These are phyloP conservation scores for Ustilago nuda DNA, from an alignment of 1,284 basidiomycete species.

Conservation along the genomic window DNA sequence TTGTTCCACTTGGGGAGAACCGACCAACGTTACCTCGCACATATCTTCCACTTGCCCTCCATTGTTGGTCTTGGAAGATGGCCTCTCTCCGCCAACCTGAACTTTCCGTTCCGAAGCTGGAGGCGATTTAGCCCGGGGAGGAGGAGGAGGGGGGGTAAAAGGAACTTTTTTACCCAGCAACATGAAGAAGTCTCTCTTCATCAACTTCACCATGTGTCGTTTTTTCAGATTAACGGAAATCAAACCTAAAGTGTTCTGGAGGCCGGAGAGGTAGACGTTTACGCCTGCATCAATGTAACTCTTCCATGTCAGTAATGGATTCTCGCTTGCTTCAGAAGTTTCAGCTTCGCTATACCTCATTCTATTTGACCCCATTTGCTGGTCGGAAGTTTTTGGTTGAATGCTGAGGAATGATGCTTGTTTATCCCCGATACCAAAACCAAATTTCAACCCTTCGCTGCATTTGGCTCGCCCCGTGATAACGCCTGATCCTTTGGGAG, in stretches of 20 bases:
- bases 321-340: too few relatives aligned
- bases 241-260: background rate
- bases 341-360: background rate
- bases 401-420: conserved; percentile 4
- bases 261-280: background rate
- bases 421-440: conserved; percentile 15
- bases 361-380: too few relatives aligned
- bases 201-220: background rate
- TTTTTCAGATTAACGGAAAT: background rate
- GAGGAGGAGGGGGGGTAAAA: background rate
- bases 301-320: conserved; percentile 6
- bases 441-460: background rate
- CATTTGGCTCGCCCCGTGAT: conserved; percentile 13
- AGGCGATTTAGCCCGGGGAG: background rate
- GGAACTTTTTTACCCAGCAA: background rate
- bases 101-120: too few relatives aligned
- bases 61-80: background rate
- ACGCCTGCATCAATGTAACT: conserved; percentile 15
- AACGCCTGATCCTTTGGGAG: background rate
- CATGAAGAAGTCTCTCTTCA: background rate
- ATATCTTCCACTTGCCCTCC: background rate
- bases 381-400: background rate
- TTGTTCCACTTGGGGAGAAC: conserved; percentile 25
- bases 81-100: too few relatives aligned
- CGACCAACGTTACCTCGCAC: conserved; percentile 24